Evolutionary conservation across 2,329 filamentous ascomycete species (phyloP).

Genomic region (Drechslera avenae): DNA sequence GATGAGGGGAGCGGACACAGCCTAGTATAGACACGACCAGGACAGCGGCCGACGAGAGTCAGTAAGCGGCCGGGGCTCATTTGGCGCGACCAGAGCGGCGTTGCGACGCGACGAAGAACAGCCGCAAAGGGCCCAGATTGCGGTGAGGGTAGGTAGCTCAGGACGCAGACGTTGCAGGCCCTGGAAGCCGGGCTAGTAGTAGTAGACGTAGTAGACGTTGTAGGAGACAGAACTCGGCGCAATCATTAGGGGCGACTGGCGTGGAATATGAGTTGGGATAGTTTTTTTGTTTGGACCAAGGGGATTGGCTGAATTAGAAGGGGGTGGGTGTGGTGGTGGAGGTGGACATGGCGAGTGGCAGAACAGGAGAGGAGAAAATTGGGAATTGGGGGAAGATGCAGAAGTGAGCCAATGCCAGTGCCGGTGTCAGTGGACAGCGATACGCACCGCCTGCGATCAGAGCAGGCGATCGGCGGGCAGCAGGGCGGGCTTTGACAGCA

Average conservation of each 20-base stretch:
- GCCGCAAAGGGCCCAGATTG: slow-evolving; percentile 16
- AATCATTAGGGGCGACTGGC: slow-evolving; percentile 27
- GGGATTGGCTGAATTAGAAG: not conserved
- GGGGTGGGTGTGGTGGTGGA: not conserved
- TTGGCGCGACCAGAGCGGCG: slow-evolving; percentile 32
- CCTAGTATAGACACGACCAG: slow-evolving; percentile 33
- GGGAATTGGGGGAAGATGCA: not conserved
- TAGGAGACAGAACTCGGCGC: slow-evolving; percentile 23
- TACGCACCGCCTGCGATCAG: slow-evolving; percentile 9
- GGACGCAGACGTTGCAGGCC: slow-evolving; percentile 17
- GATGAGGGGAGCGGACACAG: slow-evolving; percentile 21
- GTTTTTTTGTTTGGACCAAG: not conserved
- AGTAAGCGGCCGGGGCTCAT: slow-evolving; percentile 34
- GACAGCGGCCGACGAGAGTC: slow-evolving; percentile 36
- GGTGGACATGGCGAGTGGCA: slow-evolving; percentile 16
- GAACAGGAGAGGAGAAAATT: slow-evolving; percentile 13
- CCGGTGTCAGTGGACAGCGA: slow-evolving; percentile 4
- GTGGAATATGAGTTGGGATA: not conserved
- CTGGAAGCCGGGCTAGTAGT: slow-evolving; percentile 20
- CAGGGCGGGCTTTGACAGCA: slow-evolving; percentile 1
- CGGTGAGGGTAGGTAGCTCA: slow-evolving; percentile 14
- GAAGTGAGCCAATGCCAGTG: no score
- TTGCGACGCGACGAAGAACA: slow-evolving; percentile 19
- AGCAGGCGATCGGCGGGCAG: slow-evolving; percentile 13
- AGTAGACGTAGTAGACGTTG: no score